Evolutionary conservation across 768 basidiomycete genomes (phyloP).

Genomic region (Amanita fuliginea): DNA sequence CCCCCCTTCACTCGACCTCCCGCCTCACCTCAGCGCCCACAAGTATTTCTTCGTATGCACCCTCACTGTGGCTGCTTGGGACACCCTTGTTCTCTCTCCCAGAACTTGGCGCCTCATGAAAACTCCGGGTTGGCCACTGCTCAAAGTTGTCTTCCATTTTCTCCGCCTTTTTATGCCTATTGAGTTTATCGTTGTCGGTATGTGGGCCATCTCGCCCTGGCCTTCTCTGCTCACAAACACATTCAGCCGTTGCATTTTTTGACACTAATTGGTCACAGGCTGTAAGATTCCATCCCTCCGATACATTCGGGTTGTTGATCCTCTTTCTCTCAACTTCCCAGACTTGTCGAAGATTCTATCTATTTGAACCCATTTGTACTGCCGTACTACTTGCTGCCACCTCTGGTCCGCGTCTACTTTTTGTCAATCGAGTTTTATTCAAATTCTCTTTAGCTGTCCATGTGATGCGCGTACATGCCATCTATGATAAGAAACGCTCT

Average conservation of each 20-base stretch:
- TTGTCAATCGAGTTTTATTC: background rate
- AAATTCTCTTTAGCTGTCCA: conserved; percentile 40
- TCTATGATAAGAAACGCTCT: conserved; percentile 53
- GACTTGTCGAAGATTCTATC: conserved; percentile 61
- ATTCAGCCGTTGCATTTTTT: conserved; percentile 71
- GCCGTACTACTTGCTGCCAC: conserved; percentile 69
- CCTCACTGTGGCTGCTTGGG: conserved; percentile 84
- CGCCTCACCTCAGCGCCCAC: conserved; percentile 73
- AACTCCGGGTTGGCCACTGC: conserved; percentile 57
- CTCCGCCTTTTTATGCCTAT: conserved; percentile 67
- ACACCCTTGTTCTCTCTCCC: conserved; percentile 75
- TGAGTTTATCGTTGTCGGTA: conserved; percentile 71
- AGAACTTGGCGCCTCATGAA: conserved; percentile 64
- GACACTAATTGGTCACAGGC: conserved; percentile 54
- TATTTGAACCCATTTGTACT: conserved; percentile 82
- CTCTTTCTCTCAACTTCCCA: conserved; percentile 12
- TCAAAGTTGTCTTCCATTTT: conserved; percentile 71
- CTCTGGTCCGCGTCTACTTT: conserved; percentile 29
- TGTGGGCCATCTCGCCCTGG: conserved; percentile 1
- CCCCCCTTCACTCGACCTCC: conserved; percentile 60
- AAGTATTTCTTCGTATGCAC: conserved; percentile 89
- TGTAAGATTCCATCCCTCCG: conserved; percentile 21
- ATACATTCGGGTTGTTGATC: conserved; percentile 1
- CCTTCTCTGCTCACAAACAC: conserved; percentile 5
- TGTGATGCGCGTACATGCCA: conserved; percentile 69